Percentiles rank a stretch among this genome's conserved stretches.
These are phyloP conservation scores for Hirsutella rhossiliensis DNA, from an alignment of 2,329 filamentous ascomycete species.

Conservation along the genomic window DNA sequence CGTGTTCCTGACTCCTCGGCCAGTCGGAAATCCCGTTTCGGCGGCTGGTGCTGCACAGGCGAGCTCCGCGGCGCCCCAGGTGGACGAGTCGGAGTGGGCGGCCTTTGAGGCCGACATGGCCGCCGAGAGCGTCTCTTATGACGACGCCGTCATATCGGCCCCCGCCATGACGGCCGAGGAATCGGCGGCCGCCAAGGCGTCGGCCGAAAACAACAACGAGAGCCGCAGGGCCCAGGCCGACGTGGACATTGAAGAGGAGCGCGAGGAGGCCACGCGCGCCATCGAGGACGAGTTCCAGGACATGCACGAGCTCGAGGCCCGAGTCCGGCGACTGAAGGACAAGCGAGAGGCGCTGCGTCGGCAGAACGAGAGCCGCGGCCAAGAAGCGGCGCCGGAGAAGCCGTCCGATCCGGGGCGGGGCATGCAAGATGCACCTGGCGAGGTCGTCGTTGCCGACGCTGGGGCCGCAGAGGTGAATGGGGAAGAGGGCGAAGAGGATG, in stretches of 20 bases:
- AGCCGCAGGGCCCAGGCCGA: conserved; percentile 44
- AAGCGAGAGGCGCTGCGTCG: conserved; percentile 51
- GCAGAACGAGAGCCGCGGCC: conserved; percentile 16
- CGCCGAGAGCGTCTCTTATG: conserved; percentile 22
- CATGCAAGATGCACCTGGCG: not conserved
- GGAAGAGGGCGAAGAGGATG: conserved; percentile 27
- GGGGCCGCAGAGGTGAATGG: conserved; percentile 14
- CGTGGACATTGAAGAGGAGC: conserved; percentile 48
- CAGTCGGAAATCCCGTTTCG: not conserved
- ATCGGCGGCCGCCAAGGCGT: conserved; percentile 39
- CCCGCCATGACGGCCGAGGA: conserved; percentile 55
- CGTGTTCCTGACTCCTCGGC: conserved; percentile 13
- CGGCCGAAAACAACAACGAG: conserved; percentile 36
- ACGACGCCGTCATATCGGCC: conserved; percentile 53
- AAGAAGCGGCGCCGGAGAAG: conserved; percentile 12
- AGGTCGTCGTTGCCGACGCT: not conserved
- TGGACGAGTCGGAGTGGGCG: conserved; percentile 72
- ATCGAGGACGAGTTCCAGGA: conserved; percentile 71
- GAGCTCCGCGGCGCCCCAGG: conserved; percentile 10
- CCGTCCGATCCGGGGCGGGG: not conserved
- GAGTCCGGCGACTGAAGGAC: conserved; percentile 57
- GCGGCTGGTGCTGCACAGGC: not conserved
- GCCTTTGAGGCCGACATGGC: conserved; percentile 79
- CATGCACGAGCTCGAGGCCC: conserved; percentile 67
- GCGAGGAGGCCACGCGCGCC: conserved; percentile 62